Evolutionary conservation across 495 filamentous ascomycete genomes (phyloP), one percentile per base, ranked within the genome.

Genomic region (Durotheca rogersii): DNA sequence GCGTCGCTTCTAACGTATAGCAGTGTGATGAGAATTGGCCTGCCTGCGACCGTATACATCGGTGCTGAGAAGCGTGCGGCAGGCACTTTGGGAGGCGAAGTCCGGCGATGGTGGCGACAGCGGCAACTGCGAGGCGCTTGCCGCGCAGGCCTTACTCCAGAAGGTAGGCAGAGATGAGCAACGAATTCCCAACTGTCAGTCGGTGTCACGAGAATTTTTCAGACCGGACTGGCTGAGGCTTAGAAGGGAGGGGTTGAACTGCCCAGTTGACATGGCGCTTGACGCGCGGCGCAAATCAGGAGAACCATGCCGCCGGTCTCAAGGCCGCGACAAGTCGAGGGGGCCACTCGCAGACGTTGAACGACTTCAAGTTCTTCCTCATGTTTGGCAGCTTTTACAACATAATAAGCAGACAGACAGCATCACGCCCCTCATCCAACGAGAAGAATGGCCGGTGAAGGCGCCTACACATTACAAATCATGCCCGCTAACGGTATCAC

Each of bases 11-110:
- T 27, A 40, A 52, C n/a, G n/a, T n/a, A n/a, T n/a, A n/a, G n/a
- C n/a, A 72, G 66, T 73, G 71, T 40, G 71, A 73, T 50, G 71
- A 73, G 51, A 65, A 65, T 36, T 71, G 63, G 62, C 69, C 70
- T 20, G 61, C 59, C 3, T 72, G 71, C 23, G 68, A 68, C 41
- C 53, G 3, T 61, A 65, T 46, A 65, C 44, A 9, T 39, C 37
- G 21, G 59, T 59, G 10, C 32, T 65, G n/a, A 45, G 62, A 5
- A 65, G 62, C 46, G 31, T 65, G 7, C 40, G 56, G 10, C 53
- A 61, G n/a, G 59, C 59, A 1, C 62, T 65, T 2, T 41, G 60
- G 31, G 49, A 60, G 18, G 37, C 45, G 0, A 43, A 53, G 12
- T 36, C 38, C 14, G 46, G 46, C 20, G 18, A n/a, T 42, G 1